Conservation (phyloP, 371 early-diverging fungal genomes). For the Apophysomyces sp. region DNA sequence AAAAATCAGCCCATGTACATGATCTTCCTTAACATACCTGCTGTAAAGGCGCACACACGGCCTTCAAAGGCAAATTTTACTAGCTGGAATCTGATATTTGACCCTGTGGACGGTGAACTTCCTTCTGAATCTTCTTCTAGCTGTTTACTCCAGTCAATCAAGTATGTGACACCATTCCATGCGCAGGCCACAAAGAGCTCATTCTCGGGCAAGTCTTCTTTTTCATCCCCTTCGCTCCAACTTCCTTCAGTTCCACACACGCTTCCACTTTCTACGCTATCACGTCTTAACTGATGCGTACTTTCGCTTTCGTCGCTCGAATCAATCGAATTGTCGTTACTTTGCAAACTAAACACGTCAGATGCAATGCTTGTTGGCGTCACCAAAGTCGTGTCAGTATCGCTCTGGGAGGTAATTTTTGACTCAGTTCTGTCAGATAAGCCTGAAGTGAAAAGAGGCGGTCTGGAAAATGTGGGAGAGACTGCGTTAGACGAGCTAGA, state of each 20-base stretch:
- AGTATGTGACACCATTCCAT: conserved; percentile 79
- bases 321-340: background rate
- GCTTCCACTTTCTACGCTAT: conserved; percentile 3
- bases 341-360: background rate
- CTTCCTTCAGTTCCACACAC: conserved; percentile 11
- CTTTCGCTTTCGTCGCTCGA: background rate
- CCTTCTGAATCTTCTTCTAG: conserved; percentile 13
- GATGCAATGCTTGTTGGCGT: background rate
- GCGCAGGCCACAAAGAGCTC: conserved; percentile 81
- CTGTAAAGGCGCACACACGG: conserved; percentile 78
- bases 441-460: background rate
- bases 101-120: background rate
- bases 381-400: background rate
- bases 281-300: background rate
- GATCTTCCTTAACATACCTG: conserved; percentile 41
- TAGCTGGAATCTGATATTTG: conserved; percentile 58
- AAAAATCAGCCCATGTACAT: background rate
- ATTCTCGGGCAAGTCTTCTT: conserved; percentile 23
- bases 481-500: conserved; percentile 11
- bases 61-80: conserved; percentile 80
- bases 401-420: background rate
- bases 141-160: conserved; percentile 58
- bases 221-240: conserved; percentile 22
- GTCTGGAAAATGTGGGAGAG: conserved; percentile 1
- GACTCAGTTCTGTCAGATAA: background rate